Percentiles rank a stretch among this genome's conserved stretches.
These are phyloP conservation scores for Pichia sp. DNA, from an alignment of 1,139 yeast species.

Conservation along the genomic window DNA sequence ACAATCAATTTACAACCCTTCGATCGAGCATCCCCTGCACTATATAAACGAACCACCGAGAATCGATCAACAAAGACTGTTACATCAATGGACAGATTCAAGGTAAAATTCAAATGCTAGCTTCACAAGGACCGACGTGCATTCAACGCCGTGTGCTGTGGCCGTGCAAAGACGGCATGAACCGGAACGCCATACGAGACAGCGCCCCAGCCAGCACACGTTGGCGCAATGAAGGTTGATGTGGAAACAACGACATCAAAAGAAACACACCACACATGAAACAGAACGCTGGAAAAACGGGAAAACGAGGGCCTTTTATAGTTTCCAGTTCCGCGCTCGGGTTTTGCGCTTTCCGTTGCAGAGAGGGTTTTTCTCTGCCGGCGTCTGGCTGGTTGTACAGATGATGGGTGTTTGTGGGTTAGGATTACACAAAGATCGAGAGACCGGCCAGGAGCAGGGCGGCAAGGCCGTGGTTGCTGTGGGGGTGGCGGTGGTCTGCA, in stretches of 20 bases:
- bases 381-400: too few relatives aligned
- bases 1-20: constrained; percentile 61
- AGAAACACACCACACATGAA: too few relatives aligned
- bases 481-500: too few relatives aligned
- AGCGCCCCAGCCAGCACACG: constrained; percentile 21
- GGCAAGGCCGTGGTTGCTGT: too few relatives aligned
- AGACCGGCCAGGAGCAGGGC: too few relatives aligned
- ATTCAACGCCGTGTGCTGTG: constrained; percentile 24
- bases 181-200: constrained; percentile 16
- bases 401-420: too few relatives aligned
- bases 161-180: constrained; percentile 22
- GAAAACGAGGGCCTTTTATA: constrained; percentile 1
- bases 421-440: too few relatives aligned
- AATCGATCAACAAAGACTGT: constrained; percentile 25
- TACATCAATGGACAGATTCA: constrained; percentile 18
- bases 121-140: constrained; percentile 34
- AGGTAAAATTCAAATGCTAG: constrained; percentile 28
- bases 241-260: not conserved
- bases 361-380: not conserved
- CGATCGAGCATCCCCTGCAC: constrained; percentile 83
- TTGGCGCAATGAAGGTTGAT: constrained; percentile 27
- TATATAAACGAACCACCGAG: constrained; percentile 16
- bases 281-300: too few relatives aligned
- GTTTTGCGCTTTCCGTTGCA: not conserved
- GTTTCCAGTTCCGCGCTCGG: not conserved